Conservation (phyloP, 352 stramenopile species). For the Phytophthora sp. region DNA sequence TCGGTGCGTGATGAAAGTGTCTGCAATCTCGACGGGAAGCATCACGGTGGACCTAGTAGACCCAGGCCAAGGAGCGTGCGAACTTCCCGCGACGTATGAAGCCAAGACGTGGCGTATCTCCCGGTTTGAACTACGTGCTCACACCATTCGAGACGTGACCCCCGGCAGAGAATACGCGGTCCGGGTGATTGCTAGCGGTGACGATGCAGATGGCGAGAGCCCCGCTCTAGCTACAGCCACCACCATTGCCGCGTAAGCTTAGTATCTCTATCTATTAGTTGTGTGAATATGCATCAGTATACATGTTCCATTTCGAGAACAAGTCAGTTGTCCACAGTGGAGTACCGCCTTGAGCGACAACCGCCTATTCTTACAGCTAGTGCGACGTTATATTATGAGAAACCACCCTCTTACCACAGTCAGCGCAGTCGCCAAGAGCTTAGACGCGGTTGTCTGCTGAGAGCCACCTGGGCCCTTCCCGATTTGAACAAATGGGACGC, state of each 20-base stretch:
- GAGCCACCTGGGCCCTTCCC: too few relatives aligned
- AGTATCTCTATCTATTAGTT: too few relatives aligned
- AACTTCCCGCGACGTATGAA: constrained; percentile 55
- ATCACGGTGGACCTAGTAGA: constrained; percentile 43
- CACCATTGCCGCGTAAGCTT: constrained; percentile 26
- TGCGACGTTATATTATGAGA: too few relatives aligned
- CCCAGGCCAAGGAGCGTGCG: constrained; percentile 35
- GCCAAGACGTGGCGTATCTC: constrained; percentile 64
- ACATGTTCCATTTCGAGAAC: too few relatives aligned
- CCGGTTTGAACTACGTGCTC: constrained; percentile 65
- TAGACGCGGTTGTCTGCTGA: too few relatives aligned
- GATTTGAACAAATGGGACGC: too few relatives aligned
- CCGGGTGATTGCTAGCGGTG: constrained; percentile 46
- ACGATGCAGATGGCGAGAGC: constrained; percentile 47
- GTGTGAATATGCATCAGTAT: too few relatives aligned
- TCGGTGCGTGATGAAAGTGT: constrained; percentile 60
- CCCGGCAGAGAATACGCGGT: constrained; percentile 76
- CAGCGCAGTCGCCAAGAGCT: too few relatives aligned
- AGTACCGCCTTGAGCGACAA: too few relatives aligned
- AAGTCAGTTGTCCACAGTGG: too few relatives aligned
- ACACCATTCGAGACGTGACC: constrained; percentile 64
- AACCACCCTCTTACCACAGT: too few relatives aligned
- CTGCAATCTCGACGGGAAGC: constrained; percentile 5
- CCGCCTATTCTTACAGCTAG: too few relatives aligned
- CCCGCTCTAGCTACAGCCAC: constrained; percentile 28